Percentiles rank a stretch among this genome's conserved stretches.
Evolutionary conservation across 2,329 filamentous ascomycete species (phyloP).

Genomic region (Ceratocystis papillata): DNA sequence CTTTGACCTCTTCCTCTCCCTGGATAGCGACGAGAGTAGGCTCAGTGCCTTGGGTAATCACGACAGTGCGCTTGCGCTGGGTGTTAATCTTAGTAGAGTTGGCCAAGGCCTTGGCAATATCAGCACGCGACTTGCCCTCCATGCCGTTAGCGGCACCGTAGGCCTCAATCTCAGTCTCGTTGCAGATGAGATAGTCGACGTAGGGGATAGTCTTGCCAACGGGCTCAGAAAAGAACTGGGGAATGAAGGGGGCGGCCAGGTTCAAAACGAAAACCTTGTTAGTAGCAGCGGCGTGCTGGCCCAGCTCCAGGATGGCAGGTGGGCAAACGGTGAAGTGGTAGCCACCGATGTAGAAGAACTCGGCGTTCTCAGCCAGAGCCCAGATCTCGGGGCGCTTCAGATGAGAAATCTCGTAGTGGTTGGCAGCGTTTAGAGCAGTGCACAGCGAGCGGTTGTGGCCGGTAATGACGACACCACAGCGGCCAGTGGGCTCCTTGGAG

Average conservation of each 20-base stretch:
- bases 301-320: conserved; percentile 77
- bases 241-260: conserved; percentile 89
- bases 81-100: conserved; percentile 86
- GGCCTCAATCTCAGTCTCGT: conserved; percentile 85
- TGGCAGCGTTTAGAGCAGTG: conserved; percentile 91
- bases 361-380: conserved; percentile 77
- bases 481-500: conserved; percentile 70
- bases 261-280: conserved; percentile 91
- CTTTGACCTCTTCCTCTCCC: conserved; percentile 57
- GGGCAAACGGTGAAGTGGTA: conserved; percentile 97
- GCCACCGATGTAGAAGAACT: conserved; percentile 86
- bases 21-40: conserved; percentile 77
- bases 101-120: conserved; percentile 77
- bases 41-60: conserved; percentile 90
- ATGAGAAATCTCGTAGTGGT: conserved; percentile 93
- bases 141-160: conserved; percentile 76
- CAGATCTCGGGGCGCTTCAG: conserved; percentile 85
- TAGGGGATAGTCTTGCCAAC: conserved; percentile 78
- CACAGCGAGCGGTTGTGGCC: conserved; percentile 90
- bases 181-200: conserved; percentile 93
- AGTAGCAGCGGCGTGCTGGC: conserved; percentile 74
- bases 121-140: conserved; percentile 63
- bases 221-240: conserved; percentile 94
- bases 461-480: conserved; percentile 93
- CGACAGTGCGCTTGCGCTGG: conserved; percentile 70